A percentile compares a stretch with the other conserved stretches of the same genome.
Conservation (phyloP, 257 asterid species). For the Nyctanthes arbortristis region DNA sequence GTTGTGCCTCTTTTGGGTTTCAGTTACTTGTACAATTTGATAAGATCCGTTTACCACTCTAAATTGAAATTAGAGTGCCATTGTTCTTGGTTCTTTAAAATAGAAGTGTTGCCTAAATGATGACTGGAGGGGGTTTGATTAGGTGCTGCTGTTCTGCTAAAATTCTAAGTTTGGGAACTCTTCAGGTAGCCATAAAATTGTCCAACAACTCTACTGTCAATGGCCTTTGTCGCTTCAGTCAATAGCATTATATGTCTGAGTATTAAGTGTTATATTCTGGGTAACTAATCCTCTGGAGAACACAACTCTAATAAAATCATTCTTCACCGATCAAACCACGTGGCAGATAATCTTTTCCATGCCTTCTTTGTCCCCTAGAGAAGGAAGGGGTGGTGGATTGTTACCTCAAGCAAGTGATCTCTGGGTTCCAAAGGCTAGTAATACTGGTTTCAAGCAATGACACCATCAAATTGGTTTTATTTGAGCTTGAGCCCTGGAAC, state of each 20-base stretch:
- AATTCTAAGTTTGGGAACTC: constrained; percentile 2
- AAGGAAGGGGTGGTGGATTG: not conserved
- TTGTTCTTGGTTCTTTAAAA: constrained; percentile 1
- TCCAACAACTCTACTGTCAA: not conserved
- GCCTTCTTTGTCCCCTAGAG: not conserved
- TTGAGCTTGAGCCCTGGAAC: not conserved
- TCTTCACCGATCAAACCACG: not conserved
- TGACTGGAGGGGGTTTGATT: not conserved
- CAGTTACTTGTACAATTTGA: not conserved
- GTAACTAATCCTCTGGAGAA: not conserved
- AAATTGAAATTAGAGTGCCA: not conserved
- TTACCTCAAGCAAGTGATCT: not conserved
- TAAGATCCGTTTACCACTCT: constrained; percentile 3
- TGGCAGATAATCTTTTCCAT: not conserved
- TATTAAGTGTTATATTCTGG: not conserved
- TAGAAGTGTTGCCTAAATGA: constrained; percentile 4
- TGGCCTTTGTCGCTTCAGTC: constrained; percentile 8
- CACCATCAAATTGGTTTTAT: not conserved
- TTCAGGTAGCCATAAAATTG: constrained; percentile 4
- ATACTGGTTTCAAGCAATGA: not conserved
- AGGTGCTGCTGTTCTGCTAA: constrained; percentile 4
- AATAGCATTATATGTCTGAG: not conserved
- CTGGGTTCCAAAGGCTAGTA: not conserved
- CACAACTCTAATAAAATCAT: not conserved
- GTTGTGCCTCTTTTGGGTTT: not conserved